Evolutionary conservation across 805 yeast species (phyloP).

Genomic region (Candida silvicultrix): DNA sequence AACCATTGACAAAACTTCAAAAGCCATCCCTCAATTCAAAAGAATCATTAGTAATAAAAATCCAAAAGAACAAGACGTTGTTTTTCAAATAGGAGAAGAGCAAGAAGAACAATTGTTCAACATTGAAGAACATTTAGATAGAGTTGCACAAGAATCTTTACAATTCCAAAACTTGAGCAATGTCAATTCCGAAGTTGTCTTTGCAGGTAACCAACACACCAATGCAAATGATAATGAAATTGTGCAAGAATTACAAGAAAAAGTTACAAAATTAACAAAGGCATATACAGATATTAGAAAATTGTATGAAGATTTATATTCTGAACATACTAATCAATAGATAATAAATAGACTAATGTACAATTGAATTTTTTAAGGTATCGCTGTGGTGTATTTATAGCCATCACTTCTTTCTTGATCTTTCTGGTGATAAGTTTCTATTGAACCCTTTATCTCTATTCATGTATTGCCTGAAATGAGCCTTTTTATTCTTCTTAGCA

Average conservation of each 20-base stretch:
- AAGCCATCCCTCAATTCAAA: constrained; percentile 56
- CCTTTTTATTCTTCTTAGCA: constrained; percentile 29
- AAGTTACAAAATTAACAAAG: constrained; percentile 42
- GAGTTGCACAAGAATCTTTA: constrained; percentile 44
- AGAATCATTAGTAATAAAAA: constrained; percentile 44
- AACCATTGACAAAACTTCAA: constrained; percentile 16
- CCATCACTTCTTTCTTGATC: too few relatives aligned
- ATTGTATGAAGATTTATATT: constrained; percentile 52
- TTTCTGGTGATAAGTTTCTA: constrained; percentile 46
- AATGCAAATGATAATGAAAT: constrained; percentile 21
- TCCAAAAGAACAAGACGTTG: constrained; percentile 37
- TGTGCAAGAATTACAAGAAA: constrained; percentile 33
- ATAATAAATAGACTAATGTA: neutral
- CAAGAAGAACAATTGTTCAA: constrained; percentile 25
- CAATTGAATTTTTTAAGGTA: too few relatives aligned
- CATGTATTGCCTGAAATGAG: constrained; percentile 55
- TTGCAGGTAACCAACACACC: constrained; percentile 3
- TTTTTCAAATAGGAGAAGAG: constrained; percentile 24
- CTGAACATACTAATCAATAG: constrained; percentile 36
- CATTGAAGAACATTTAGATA: constrained; percentile 42
- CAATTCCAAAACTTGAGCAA: constrained; percentile 39
- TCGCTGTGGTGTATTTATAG: too few relatives aligned
- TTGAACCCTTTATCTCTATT: constrained; percentile 51
- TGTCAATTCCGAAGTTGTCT: constrained; percentile 32
- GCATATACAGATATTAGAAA: constrained; percentile 55